These are phyloP conservation scores for Exsudoporus frostii DNA, from an alignment of 768 basidiomycete genomes.

Conservation along the genomic window DNA sequence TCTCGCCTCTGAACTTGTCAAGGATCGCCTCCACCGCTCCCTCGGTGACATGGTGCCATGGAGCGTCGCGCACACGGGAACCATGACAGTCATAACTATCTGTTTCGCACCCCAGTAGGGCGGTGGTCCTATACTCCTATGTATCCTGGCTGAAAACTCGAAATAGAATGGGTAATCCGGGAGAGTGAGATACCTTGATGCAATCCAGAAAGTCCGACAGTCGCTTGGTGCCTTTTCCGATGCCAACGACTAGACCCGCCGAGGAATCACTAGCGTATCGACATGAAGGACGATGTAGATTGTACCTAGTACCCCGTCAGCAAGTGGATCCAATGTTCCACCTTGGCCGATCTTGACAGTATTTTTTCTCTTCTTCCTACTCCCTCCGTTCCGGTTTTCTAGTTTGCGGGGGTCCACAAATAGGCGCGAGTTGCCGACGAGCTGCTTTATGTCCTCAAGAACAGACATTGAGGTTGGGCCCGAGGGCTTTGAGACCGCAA, in stretches of 20 bases:
- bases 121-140: constrained; percentile 90
- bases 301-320: constrained; percentile 90
- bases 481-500: constrained; percentile 88
- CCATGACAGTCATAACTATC: constrained; percentile 95
- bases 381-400: constrained; percentile 48
- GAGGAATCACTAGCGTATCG: constrained; percentile 3
- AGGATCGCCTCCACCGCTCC: constrained; percentile 70
- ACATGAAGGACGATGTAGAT: not conserved
- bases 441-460: constrained; percentile 78
- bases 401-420: constrained; percentile 64
- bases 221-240: constrained; percentile 88
- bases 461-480: constrained; percentile 92
- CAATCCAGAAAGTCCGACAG: constrained; percentile 82
- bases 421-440: constrained; percentile 72
- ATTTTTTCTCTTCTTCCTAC: constrained; percentile 38
- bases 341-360: constrained; percentile 86
- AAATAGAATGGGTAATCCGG: not conserved
- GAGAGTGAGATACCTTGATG: constrained; percentile 59
- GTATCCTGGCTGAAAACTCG: constrained; percentile 15
- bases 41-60: constrained; percentile 81
- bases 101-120: constrained; percentile 90
- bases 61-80: constrained; percentile 67
- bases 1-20: constrained; percentile 77
- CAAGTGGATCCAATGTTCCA: constrained; percentile 94
- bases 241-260: constrained; percentile 66